Evolutionary conservation across 2,329 filamentous ascomycete species (phyloP), one percentile per base, ranked within the genome.

Genomic region (Venturia oleaginea): DNA sequence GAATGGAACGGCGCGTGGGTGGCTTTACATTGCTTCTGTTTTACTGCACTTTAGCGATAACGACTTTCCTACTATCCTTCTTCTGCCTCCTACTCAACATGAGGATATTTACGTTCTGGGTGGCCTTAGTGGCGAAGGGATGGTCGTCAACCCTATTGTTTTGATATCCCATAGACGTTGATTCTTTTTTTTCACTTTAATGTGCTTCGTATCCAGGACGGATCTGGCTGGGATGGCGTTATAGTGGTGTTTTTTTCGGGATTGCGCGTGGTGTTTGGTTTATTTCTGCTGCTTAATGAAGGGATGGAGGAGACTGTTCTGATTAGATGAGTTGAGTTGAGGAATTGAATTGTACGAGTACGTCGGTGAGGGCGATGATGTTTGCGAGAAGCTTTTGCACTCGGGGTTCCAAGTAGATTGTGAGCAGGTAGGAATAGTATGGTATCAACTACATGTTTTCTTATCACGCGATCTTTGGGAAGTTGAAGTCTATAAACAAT

Each of bases 101-200:
- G 37, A 27, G 37, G 19, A 37, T 24, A 15, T 27, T 22, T 40
- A 17, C 34, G 13, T 43, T 60, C 13, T 43, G 30, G 40, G n/a
- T 60, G n/a, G 59, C 37, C 17, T 19, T 11, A 4, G 17, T 42
- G 27, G 10, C n/a, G 15, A 34, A n/a, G 51, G 51, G 11, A 19
- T 8, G 27, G 51, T 17, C 19, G 6, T n/a, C 3, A 15, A 17
- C 34, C 34, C 37, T 42, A 11, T 27, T 40, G n/a, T 40, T 60
- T 60, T 60, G 59, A 60, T 60, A 60, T 60, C 59, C 59, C 59
- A 19, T 60, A 60, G 59, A 60, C 37, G 42, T 27, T 60, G 24
- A 30, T 40, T 60, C 40, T 43, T 40, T 17, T n/a, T n/a, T 34
- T 34, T 55, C n/a, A 10, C 34, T 57, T 34, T 15, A 34, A 17